A percentile compares a stretch with the other conserved stretches of the same genome.
Conservation (phyloP, 768 basidiomycete species). For the Suillus weaverae region DNA sequence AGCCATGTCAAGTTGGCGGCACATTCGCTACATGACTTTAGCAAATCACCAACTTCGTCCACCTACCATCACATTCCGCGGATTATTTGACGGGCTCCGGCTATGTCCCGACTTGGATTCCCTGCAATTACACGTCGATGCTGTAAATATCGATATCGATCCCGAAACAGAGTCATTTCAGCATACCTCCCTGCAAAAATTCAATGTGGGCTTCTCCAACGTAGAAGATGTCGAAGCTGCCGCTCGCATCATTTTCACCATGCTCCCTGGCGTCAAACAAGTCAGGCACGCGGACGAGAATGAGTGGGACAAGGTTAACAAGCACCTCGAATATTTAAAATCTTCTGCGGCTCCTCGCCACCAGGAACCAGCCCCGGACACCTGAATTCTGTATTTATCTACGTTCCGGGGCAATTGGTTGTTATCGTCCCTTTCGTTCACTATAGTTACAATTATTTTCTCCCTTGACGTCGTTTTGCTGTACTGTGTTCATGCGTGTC, state of each 20-base stretch:
- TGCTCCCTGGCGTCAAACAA: not conserved
- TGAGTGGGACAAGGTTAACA: not conserved
- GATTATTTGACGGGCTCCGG: not conserved
- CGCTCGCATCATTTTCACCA: not conserved
- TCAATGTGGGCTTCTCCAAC: not conserved
- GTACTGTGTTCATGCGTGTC: not conserved
- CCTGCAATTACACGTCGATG: not conserved
- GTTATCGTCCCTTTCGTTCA: not conserved
- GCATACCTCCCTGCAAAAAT: not conserved
- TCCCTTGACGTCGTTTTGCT: not conserved
- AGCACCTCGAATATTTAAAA: not conserved
- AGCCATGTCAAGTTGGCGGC: not conserved
- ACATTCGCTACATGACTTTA: not conserved
- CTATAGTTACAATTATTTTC: not conserved
- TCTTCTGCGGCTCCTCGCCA: not conserved
- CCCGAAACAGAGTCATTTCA: not conserved
- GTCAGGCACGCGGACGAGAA: not conserved
- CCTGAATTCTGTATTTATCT: not conserved
- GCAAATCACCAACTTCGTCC: not conserved
- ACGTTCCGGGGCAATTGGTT: not conserved
- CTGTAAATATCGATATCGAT: not conserved
- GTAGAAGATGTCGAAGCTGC: not conserved
- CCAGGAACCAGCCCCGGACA: not conserved
- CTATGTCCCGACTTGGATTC: not conserved
- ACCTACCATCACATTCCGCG: not conserved